These are phyloP conservation scores for Parasitella parasitica DNA, from an alignment of 371 early-diverging fungal genomes.

Conservation along the genomic window DNA sequence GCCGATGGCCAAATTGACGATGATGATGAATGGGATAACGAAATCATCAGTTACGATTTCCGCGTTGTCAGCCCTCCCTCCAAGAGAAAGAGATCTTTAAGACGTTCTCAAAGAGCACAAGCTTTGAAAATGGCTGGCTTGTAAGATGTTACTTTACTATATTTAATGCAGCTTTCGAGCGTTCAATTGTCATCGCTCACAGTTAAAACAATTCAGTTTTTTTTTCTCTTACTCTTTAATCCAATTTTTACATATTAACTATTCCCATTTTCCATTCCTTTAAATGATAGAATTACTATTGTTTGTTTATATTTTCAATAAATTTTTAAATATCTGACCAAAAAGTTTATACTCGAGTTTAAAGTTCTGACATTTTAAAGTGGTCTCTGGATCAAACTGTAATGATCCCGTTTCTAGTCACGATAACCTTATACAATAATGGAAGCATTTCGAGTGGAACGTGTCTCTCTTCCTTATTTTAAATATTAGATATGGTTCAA, in stretches of 20 bases:
- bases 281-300: neutral
- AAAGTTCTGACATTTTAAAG: too few species aligned
- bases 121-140: neutral
- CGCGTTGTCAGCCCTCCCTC: neutral
- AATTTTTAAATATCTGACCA: too few species aligned
- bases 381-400: too few species aligned
- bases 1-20: slow-evolving; percentile 13
- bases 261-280: neutral
- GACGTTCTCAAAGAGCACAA: neutral
- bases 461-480: neutral
- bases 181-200: neutral
- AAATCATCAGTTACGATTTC: slow-evolving; percentile 9
- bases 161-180: neutral
- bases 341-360: too few species aligned
- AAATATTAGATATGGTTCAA: neutral
- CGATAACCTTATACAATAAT: too few species aligned
- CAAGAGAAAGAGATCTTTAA: slow-evolving; percentile 1
- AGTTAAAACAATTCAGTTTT: neutral
- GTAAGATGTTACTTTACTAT: neutral
- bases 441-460: neutral
- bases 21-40: slow-evolving; percentile 16
- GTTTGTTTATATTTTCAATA: too few species aligned
- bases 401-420: too few species aligned
- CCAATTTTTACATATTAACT: neutral
- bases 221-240: neutral